A percentile compares a stretch with the other conserved stretches of the same genome.
Conservation (phyloP, 768 basidiomycete species). For the Naganishia vishniacii region DNA sequence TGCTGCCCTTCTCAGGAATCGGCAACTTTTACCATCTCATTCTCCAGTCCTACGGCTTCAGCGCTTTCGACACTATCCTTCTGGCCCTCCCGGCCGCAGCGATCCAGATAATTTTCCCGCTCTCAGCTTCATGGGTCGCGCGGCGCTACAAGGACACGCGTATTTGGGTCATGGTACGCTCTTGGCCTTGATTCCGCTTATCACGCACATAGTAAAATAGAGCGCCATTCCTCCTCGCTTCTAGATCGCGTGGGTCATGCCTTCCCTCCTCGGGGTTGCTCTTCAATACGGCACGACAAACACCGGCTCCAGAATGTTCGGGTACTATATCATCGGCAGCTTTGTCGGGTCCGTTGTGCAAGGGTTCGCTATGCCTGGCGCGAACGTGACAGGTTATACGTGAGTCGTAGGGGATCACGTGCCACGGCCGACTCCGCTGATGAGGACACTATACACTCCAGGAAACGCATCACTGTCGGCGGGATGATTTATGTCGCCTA, state of each 20-base stretch:
- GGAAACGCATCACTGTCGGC: slow-evolving; percentile 32
- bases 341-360: slow-evolving; percentile 35
- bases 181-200: neutral
- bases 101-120: slow-evolving; percentile 36
- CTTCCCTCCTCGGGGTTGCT: slow-evolving; percentile 32
- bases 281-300: slow-evolving; percentile 32
- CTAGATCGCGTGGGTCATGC: slow-evolving; percentile 30
- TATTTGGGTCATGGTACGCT: slow-evolving; percentile 30
- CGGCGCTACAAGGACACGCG: slow-evolving; percentile 28
- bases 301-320: slow-evolving; percentile 31
- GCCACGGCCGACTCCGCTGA: no score
- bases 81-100: slow-evolving; percentile 36
- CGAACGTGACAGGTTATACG: slow-evolving; percentile 36
- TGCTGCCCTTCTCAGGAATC: slow-evolving; percentile 13
- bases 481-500: slow-evolving; percentile 36
- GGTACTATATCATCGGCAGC: slow-evolving; percentile 34
- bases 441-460: neutral
- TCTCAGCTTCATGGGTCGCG: slow-evolving; percentile 33
- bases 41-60: slow-evolving; percentile 36
- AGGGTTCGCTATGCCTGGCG: slow-evolving; percentile 35
- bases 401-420: no score
- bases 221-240: neutral
- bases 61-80: slow-evolving; percentile 35
- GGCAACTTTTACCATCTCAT: slow-evolving; percentile 38
- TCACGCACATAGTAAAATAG: no score